phyloP scores from a whole-genome alignment of 2,329 filamentous ascomycete genomes.

The Pseudogymnoascus sp. region DNA sequence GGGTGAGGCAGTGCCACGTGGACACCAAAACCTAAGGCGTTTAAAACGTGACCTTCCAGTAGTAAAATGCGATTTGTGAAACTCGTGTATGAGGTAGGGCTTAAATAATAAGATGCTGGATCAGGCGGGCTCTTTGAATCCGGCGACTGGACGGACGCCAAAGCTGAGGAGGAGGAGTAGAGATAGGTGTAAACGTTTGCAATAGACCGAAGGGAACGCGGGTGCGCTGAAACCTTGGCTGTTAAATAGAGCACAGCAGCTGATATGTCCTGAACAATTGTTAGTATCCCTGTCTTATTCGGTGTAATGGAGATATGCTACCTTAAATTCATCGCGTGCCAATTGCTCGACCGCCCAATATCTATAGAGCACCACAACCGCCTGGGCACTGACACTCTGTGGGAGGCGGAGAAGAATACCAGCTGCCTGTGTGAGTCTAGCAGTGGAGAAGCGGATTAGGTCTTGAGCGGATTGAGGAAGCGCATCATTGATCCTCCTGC shows the following conservation, averaged over 20 bases:
- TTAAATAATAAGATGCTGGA: conserved; percentile 55
- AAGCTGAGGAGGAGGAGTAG: conserved; percentile 46
- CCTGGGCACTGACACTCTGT: conserved; percentile 77
- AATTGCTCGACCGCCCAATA: conserved; percentile 59
- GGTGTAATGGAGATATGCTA: not conserved
- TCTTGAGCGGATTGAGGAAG: conserved; percentile 63
- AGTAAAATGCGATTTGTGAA: conserved; percentile 56
- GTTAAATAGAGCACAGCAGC: conserved; percentile 73
- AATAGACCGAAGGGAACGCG: conserved; percentile 69
- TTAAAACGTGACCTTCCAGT: conserved; percentile 71
- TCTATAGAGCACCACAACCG: conserved; percentile 71
- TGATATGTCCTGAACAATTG: conserved; percentile 57
- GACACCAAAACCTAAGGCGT: conserved; percentile 68
- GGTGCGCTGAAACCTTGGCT: conserved; percentile 70
- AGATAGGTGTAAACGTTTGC: conserved; percentile 82
- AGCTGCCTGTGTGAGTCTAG: conserved; percentile 67
- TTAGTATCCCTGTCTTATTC: not conserved
- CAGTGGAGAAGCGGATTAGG: conserved; percentile 60
- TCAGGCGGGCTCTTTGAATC: conserved; percentile 25
- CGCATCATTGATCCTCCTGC: conserved; percentile 42
- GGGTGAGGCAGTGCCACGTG: conserved; percentile 80
- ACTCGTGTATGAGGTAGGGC: conserved; percentile 61
- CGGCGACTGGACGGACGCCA: conserved; percentile 16
- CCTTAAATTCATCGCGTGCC: conserved; percentile 47
- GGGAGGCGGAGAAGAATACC: conserved; percentile 75